These are phyloP conservation scores for Penicillium ochrochloron DNA, from an alignment of 495 filamentous ascomycete genomes.

Conservation along the genomic window DNA sequence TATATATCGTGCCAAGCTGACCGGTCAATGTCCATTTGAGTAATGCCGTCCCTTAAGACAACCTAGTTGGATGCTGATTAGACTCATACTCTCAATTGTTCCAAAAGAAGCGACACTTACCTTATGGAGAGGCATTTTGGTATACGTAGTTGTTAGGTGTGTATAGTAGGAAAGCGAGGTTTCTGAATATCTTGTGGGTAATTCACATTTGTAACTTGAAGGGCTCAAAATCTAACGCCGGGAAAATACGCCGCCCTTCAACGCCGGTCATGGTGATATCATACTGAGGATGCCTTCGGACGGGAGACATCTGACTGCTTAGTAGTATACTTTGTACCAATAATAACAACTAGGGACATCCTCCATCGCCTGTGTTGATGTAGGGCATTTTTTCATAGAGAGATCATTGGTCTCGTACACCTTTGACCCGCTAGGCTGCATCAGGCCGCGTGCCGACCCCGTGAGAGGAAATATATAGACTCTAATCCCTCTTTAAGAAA, in stretches of 20 bases:
- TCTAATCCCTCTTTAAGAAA: too few relatives aligned
- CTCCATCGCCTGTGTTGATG: not conserved
- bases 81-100: not conserved
- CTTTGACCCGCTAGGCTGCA: not conserved
- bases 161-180: not conserved
- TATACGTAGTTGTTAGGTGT: not conserved
- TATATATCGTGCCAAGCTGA: not conserved
- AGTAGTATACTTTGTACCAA: too few relatives aligned
- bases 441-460: too few relatives aligned
- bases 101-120: not conserved
- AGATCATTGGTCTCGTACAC: not conserved
- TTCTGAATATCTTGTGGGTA: not conserved
- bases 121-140: constrained; percentile 10
- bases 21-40: constrained; percentile 11
- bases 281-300: not conserved
- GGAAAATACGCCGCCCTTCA: not conserved
- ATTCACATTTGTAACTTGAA: not conserved
- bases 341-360: not conserved
- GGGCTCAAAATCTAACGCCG: not conserved
- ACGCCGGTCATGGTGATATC: constrained; percentile 16
- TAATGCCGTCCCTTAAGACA: constrained; percentile 2
- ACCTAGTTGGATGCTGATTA: constrained; percentile 3
- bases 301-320: not conserved
- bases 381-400: not conserved
- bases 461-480: not conserved